Base-by-base conservation (phyloP, 345 rosid genomes). In the Nasturtium officinale region DNA sequence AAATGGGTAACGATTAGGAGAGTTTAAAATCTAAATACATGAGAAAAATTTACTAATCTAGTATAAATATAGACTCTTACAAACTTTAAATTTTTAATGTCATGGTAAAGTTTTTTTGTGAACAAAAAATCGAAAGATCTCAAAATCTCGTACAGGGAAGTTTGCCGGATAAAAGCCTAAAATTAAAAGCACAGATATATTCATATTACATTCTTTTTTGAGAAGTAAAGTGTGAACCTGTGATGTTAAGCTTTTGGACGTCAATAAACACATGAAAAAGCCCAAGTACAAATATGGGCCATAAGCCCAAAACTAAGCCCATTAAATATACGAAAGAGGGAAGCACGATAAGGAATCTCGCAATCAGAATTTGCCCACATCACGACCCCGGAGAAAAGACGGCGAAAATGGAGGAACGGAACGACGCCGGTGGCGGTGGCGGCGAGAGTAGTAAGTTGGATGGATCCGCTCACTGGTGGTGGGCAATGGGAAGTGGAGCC, bases 401-500 rank as follows among this genome's bases (percentile, higher is more conserved):
- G 38, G 58, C 46, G 67, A 23, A 59, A 53, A 77, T 77, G 80
- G 81, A 73, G 53, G 58, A 67, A 35, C 59, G 64, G 9, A 67
- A 16, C 57, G 65, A 23, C 57, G 61, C 30, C 45, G 79, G 56
- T 7, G 21, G 8, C 25, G 69, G 45, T n/a, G n/a, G n/a, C n/a
- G n/a, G n/a, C 0, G 70, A 47, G 21, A 70, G 21, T 1, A 68
- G 75, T 43, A 7, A 59, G 1, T 51, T 51, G 3, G 63, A 65
- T 12, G 53, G 59, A 72, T 15, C 78, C 0, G 60, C 21, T 16
- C 78, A 68, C 18, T 78, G 74, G 74, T 73, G 74, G 78, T 77
- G 77, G 81, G 73, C 58, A 17, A 9, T 58, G 2, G 81, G 77
- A 51, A 77, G 77, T 47, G 81, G 72, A 43, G 77, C 77, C 5